phyloP scores from a whole-genome alignment of 2,329 filamentous ascomycete genomes.

The Diaporthe sp. region DNA sequence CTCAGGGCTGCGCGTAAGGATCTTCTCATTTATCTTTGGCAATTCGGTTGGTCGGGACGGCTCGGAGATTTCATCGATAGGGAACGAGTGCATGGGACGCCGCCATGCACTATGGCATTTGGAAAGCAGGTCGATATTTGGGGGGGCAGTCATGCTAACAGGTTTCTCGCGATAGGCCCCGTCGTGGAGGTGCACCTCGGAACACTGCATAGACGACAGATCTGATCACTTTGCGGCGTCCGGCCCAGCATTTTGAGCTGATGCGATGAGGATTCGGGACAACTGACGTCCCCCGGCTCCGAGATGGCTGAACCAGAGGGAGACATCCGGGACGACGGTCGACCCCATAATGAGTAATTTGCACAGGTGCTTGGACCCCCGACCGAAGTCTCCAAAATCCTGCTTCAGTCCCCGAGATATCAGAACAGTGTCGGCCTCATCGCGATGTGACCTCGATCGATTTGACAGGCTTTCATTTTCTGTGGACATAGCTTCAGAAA shows the following conservation, averaged over 20 bases:
- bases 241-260: background rate
- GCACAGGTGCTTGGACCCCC: background rate
- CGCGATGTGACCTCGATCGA: conserved; percentile 3
- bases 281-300: background rate
- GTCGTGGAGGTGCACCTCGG: conserved; percentile 36
- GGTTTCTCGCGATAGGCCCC: conserved; percentile 8
- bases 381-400: background rate
- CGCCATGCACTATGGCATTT: background rate
- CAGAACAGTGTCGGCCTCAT: conserved; percentile 12
- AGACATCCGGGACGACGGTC: background rate
- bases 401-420: background rate
- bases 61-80: background rate
- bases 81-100: too few species aligned
- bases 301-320: background rate
- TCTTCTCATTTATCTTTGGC: background rate
- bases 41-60: background rate
- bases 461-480: conserved; percentile 6
- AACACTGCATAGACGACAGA: conserved; percentile 23
- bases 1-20: conserved; percentile 69
- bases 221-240: background rate
- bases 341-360: conserved; percentile 33
- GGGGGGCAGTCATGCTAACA: background rate
- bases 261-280: background rate
- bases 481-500: conserved; percentile 21
- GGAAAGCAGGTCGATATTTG: background rate